Base-by-base conservation (phyloP, 257 asterid genomes). In the Leptodermis oblonga region DNA sequence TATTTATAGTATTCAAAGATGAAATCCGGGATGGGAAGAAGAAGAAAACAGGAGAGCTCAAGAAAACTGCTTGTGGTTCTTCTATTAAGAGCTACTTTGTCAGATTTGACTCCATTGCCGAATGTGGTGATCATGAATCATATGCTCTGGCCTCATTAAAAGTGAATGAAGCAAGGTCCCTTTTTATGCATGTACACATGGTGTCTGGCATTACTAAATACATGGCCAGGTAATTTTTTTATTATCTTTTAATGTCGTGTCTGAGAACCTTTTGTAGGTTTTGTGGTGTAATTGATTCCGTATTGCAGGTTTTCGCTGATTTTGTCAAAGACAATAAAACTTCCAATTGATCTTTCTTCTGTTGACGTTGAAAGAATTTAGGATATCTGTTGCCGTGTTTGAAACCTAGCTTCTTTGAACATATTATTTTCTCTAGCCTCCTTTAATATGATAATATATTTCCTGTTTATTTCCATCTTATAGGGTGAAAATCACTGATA, bases 161-260 rank as follows among this genome's bases (percentile, higher is more conserved):
- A 20, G 73, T 89, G 14, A 62, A 80, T 37, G 84, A 89, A 61
- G 95, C 89, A 59, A 85, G 98, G 78, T 63, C 82, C 67, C 80
- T 74, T 53, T 92, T 92, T 73, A 92, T 92, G 98, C 98, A 92
- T 63, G 78, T 84, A 33, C 92, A 92, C 81, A 89, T 76, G 70
- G 83, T 92, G 15, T 67, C 78, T 33, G 85, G 84, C 75, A 73
- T 89, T 67, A 92, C 86, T 63, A 92, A 92, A 76, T 92, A 92
- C 83, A 83, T 86, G 90, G 90, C 90, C 69, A 89, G 98, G 98
- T 92, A 69, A 71, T 52, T 65, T n/a, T n/a, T n/a, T n/a, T n/a
- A 5, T 70, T 2, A 12, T 4, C 22, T 14, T 23, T 41, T 26
- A 59, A 22, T 13, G 42, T 7, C 58, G 13, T n/a, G 1, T 60